Percentiles rank a stretch among this genome's conserved stretches.
Evolutionary conservation across 1,139 yeast genomes (phyloP).

Genomic region (Hemisphaericaspora xylofermentans): DNA sequence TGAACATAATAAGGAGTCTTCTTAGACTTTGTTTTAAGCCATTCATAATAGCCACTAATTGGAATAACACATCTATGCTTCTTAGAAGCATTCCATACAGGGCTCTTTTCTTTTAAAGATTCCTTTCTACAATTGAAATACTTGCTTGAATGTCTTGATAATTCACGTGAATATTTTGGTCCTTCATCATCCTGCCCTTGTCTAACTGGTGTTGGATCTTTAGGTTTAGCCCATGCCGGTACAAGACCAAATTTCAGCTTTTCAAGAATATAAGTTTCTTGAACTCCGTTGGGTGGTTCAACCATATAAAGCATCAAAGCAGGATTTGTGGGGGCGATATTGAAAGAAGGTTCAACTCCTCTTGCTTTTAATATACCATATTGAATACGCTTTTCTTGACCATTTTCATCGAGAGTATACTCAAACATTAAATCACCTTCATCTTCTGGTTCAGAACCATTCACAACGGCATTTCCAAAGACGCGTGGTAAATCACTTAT

Average conservation of each 20-base stretch:
- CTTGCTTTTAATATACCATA: slow-evolving; percentile 11
- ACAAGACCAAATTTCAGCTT: slow-evolving; percentile 44
- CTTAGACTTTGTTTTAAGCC: slow-evolving; percentile 47
- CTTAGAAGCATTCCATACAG: slow-evolving; percentile 51
- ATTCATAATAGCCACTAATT: slow-evolving; percentile 82
- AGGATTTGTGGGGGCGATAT: slow-evolving; percentile 42
- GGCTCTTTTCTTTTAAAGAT: slow-evolving; percentile 40
- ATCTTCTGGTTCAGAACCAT: slow-evolving; percentile 5
- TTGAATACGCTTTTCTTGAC: slow-evolving; percentile 5
- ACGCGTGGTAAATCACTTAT: slow-evolving; percentile 31
- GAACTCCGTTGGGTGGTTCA: slow-evolving; percentile 9
- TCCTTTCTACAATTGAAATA: slow-evolving; percentile 68
- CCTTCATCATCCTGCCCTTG: slow-evolving; percentile 19
- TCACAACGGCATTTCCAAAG: slow-evolving; percentile 19
- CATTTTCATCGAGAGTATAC: slow-evolving; percentile 6
- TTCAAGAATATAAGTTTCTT: slow-evolving; percentile 28
- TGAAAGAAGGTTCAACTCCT: slow-evolving; percentile 29
- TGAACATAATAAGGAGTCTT: slow-evolving; percentile 67
- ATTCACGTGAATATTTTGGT: slow-evolving; percentile 27
- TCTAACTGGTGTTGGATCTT: slow-evolving; percentile 25
- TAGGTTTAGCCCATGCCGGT: slow-evolving; percentile 45
- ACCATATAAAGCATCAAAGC: slow-evolving; percentile 32
- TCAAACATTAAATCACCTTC: slow-evolving; percentile 7
- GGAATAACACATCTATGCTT: slow-evolving; percentile 68
- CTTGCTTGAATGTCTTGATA: slow-evolving; percentile 30